Percentiles rank a stretch among this genome's conserved stretches.
phyloP scores from a whole-genome alignment of 331 rosid species.

The Malus hybrid region DNA sequence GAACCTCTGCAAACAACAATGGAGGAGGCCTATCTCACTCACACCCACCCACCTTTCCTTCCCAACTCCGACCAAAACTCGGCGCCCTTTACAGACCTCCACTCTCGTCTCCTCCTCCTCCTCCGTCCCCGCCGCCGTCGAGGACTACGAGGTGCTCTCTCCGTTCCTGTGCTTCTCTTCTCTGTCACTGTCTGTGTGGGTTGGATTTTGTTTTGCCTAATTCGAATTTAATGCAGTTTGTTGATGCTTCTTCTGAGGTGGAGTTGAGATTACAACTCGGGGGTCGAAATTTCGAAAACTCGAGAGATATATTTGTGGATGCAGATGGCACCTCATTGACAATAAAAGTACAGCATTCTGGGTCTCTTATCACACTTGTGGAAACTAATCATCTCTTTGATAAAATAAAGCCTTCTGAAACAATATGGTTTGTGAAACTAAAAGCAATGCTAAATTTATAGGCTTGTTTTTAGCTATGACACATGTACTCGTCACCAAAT shows the following conservation, averaged over 20 bases:
- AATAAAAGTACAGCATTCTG: conserved; percentile 45
- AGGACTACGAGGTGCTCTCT: conserved; percentile 51
- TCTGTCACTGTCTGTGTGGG: not conserved
- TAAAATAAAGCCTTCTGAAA: conserved; percentile 76
- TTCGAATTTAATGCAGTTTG: conserved; percentile 57
- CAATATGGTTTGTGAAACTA: conserved; percentile 67
- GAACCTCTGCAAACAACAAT: not conserved
- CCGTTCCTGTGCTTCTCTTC: not conserved
- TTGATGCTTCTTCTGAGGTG: conserved; percentile 72
- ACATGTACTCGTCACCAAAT: no score
- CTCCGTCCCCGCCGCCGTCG: not conserved
- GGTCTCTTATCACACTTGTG: conserved; percentile 55
- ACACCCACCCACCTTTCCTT: not conserved
- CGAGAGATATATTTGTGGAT: conserved; percentile 58
- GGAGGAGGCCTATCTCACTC: not conserved
- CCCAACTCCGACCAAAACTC: not conserved
- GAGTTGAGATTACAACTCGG: conserved; percentile 60
- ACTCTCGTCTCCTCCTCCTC: not conserved
- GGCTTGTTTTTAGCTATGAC: not conserved
- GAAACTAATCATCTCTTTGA: conserved; percentile 68
- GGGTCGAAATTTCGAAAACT: conserved; percentile 31
- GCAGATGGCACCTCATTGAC: conserved; percentile 50
- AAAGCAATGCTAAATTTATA: not conserved
- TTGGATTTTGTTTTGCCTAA: conserved; percentile 9
- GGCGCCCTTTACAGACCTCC: not conserved